Base-by-base conservation (phyloP, 768 basidiomycete genomes). In the Royoungia palumana region DNA sequence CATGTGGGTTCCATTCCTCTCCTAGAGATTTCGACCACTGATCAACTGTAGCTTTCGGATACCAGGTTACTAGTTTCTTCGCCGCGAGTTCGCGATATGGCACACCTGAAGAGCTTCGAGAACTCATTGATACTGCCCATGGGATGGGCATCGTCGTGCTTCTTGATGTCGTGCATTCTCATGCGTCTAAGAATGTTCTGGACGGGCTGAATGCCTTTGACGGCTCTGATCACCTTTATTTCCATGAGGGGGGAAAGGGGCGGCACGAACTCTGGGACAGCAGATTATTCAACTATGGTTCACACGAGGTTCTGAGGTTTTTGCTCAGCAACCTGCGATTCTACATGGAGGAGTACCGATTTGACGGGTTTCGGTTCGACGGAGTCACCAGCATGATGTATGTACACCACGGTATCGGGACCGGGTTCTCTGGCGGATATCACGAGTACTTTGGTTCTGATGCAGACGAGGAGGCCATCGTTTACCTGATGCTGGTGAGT, bases 341-440 rank as follows among this genome's bases (percentile, higher is more conserved):
- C 76, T 99, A 85, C 75, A 82, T 98, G 70, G 95, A 99, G 50
- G 89, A 91, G 63, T 99, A 89, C 70, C 80, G 80, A 58, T 97
- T 99, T 66, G 96, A 98, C 60, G 96, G 96, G 11, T 99, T 97
- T 81, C 76, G 96, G 36, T 99, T 99, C 64, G 96, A 99, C 57
- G 96, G 96, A 22, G 96, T 99, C 41, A 99, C 96, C 4, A 94
- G 92, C 63, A 98, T 98, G 95, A 94, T 99, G 92, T 99, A 97
- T 71, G 72, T 81, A 44, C 96, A 99, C 64, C 96, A 98, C 68
- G 96, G 96, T 10, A 98, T 98, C 58, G 95, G 95, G 14, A 81
- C 94, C 8, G 96, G 95, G 16, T 99, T 99, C 72, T 95, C 93
- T 35, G 94, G 95, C 22, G 94, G 91, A 12, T 99, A 99, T 70